Evolutionary conservation across 192 early-diverging fungal species (phyloP), one percentile per base, ranked within the genome.

Genomic region (Gryganskiella cystojenkinii): DNA sequence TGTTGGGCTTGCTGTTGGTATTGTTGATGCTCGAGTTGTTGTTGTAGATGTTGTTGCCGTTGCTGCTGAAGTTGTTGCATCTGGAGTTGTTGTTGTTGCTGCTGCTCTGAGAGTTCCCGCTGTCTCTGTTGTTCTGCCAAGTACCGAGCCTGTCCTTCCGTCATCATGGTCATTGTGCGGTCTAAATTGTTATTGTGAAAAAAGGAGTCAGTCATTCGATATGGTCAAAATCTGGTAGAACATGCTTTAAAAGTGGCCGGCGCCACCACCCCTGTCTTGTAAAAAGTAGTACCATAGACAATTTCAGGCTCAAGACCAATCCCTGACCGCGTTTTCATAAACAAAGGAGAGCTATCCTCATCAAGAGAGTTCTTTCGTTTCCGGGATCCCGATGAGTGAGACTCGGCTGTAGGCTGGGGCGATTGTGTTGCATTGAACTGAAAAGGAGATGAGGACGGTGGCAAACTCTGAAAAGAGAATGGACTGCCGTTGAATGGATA

Each of bases 281-380:
- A n/a, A n/a, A n/a, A n/a, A 40, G 37, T 13, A 5, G 37, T 78
- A 78, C 74, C 74, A 60, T 69, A 69, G 4, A 78, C 67, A 49
- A 78, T 78, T n/a, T 78, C 74, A 22, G 68, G 34, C 37, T 78
- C 74, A 53, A 78, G 67, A 15, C 74, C 74, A 25, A 78, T 64
- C 3, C 74, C 74, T 30, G 61, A 25, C 13, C 74, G 59, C 15
- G 74, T 78, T 37, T 78, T 78, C 66, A 69, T 78, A 4, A 55
- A 59, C 6, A 78, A 52, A 1, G 74, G 74, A 42, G 74, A 78
- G 1, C 58, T 64, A 53, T 78, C 74, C 2, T 78, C 74, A 59
- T 64, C 51, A 13, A 5, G 5, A 1, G 74, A 69, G 40, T 60
- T 76, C 33, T 69, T 78, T 28, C 74, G 49, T 49, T 78, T 78